A percentile compares a stretch with the other conserved stretches of the same genome.
phyloP scores from a whole-genome alignment of 2,329 filamentous ascomycete genomes.

The Ceratocystis papillata region DNA sequence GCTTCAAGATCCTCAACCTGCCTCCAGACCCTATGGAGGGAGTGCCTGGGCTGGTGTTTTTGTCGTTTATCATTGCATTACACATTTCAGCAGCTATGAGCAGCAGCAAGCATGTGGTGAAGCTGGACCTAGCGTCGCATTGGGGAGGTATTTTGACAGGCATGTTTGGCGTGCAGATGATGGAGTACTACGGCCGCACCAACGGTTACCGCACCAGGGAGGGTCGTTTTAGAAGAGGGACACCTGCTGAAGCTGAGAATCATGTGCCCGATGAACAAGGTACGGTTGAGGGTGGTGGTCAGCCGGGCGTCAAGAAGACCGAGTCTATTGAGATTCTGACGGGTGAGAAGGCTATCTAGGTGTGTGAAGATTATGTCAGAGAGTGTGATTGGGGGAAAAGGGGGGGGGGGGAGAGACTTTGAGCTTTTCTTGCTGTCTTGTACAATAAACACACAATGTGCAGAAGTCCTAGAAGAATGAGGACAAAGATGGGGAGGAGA shows the following conservation, averaged over 20 bases:
- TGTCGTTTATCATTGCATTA: conserved; percentile 41
- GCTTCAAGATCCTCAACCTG: conserved; percentile 47
- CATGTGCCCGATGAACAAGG: conserved; percentile 1
- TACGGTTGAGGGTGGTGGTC: not conserved
- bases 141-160: conserved; percentile 43
- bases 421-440: conserved; percentile 4
- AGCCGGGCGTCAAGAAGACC: conserved; percentile 10
- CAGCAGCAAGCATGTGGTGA: conserved; percentile 35
- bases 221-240: conserved; percentile 20
- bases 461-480: not conserved
- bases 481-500: not conserved
- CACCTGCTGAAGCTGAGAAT: conserved; percentile 1
- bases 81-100: conserved; percentile 41
- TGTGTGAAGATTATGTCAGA: not conserved
- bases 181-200: conserved; percentile 27
- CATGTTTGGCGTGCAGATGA: conserved; percentile 33
- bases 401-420: not conserved
- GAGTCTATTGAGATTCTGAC: conserved; percentile 25
- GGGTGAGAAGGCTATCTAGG: conserved; percentile 22
- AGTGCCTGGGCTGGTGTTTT: conserved; percentile 44
- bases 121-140: conserved; percentile 46
- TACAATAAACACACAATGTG: not conserved
- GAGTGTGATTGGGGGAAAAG: not conserved
- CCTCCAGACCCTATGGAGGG: conserved; percentile 44
- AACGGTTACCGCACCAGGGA: conserved; percentile 21